A percentile compares a stretch with the other conserved stretches of the same genome.
Evolutionary conservation across 441 rosid genomes (phyloP).

Genomic region (Bocquillonia castaneifolia): DNA sequence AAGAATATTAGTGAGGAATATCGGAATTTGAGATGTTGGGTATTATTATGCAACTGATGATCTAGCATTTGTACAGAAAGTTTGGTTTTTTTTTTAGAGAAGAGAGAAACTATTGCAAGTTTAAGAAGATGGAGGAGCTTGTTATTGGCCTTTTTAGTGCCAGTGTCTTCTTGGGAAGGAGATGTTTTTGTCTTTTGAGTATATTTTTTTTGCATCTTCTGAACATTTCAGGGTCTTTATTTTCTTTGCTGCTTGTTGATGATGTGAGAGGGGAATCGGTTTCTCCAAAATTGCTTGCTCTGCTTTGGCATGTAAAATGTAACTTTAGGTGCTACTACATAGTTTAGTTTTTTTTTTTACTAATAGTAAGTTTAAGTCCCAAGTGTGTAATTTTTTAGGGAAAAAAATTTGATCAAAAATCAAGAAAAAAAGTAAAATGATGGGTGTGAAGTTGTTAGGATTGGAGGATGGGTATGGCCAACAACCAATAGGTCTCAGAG

Average conservation of each 20-base stretch:
- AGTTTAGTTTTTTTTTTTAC: too few species aligned
- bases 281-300: conserved; percentile 6
- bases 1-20: conserved; percentile 30
- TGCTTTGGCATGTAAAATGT: conserved; percentile 24
- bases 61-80: conserved; percentile 46
- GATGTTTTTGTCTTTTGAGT: conserved; percentile 7
- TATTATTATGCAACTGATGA: conserved; percentile 32
- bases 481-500: conserved; percentile 37
- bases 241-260: too few species aligned
- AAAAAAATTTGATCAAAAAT: background rate
- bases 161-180: conserved; percentile 23
- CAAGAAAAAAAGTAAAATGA: conserved; percentile 5
- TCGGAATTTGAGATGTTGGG: conserved; percentile 34
- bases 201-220: background rate
- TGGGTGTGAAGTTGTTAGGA: conserved; percentile 39
- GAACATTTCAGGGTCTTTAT: conserved; percentile 15
- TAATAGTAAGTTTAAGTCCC: background rate
- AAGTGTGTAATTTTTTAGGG: background rate
- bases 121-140: conserved; percentile 16
- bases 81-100: conserved; percentile 26
- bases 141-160: conserved; percentile 22
- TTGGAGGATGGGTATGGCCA: conserved; percentile 35
- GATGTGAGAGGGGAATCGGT: conserved; percentile 28
- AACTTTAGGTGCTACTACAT: background rate
- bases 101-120: conserved; percentile 20